Conservation (phyloP, 164 flowering plant genomes). For the Magnolia sinica region DNA sequence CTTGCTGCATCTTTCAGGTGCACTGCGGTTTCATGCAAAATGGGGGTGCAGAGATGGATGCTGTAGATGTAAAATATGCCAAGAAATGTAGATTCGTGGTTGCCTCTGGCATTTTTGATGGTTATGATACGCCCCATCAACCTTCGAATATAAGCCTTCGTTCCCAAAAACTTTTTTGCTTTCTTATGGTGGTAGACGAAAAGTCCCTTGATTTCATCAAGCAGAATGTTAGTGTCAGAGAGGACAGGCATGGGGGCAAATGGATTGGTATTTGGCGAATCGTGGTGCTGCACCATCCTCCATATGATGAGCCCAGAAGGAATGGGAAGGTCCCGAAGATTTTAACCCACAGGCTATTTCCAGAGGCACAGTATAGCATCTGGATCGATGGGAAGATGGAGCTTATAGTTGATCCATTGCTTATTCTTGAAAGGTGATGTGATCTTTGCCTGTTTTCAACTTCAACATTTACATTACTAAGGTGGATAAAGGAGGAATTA, state of each 20-base stretch:
- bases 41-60: slow-evolving; percentile 91
- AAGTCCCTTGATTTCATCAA: slow-evolving; percentile 63
- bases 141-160: slow-evolving; percentile 79
- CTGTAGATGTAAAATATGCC: slow-evolving; percentile 58
- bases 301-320: slow-evolving; percentile 95
- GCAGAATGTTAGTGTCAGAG: slow-evolving; percentile 59
- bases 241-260: slow-evolving; percentile 59
- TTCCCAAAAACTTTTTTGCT: slow-evolving; percentile 83
- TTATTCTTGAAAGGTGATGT: slow-evolving; percentile 79
- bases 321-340: slow-evolving; percentile 98
- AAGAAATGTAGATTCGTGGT: slow-evolving; percentile 84
- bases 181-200: slow-evolving; percentile 97
- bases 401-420: slow-evolving; percentile 87
- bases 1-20: slow-evolving; percentile 47
- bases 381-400: slow-evolving; percentile 99
- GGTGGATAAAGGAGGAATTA: not conserved
- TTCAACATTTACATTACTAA: not conserved
- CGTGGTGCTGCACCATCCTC: slow-evolving; percentile 61
- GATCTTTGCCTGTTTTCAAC: not conserved
- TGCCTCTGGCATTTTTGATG: slow-evolving; percentile 98
- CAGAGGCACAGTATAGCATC: slow-evolving; percentile 87
- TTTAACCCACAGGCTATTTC: slow-evolving; percentile 87
- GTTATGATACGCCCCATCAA: slow-evolving; percentile 92
- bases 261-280: slow-evolving; percentile 99
- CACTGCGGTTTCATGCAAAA: slow-evolving; percentile 85